Conservation (phyloP, 306 rosid species). For the Sicyos baderoa region DNA sequence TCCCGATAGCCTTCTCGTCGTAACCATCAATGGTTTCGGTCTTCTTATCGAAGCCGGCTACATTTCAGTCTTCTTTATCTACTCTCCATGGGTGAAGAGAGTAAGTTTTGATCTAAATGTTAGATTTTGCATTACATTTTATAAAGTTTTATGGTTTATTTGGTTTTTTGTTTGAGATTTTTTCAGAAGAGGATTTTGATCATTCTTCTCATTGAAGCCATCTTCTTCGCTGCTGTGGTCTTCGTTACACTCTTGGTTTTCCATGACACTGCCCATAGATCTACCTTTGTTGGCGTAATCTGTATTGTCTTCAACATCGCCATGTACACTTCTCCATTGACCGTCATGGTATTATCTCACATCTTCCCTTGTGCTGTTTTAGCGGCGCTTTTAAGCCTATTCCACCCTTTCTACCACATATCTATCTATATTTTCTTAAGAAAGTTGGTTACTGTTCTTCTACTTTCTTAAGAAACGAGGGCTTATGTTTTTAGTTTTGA, state of each 20-base stretch:
- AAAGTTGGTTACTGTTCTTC: too few relatives aligned
- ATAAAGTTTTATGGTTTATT: too few relatives aligned
- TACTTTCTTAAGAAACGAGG: too few relatives aligned
- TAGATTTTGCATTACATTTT: not conserved
- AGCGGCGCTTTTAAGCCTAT: too few relatives aligned
- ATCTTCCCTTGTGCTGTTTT: not conserved
- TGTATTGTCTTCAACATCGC: slow-evolving; percentile 50
- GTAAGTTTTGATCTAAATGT: slow-evolving; percentile 25
- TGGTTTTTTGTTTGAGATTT: not conserved
- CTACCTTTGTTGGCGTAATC: slow-evolving; percentile 38
- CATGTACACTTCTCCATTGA: slow-evolving; percentile 79
- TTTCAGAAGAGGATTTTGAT: slow-evolving; percentile 41
- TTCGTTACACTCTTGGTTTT: slow-evolving; percentile 23
- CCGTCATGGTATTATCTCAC: slow-evolving; percentile 54
- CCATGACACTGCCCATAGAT: slow-evolving; percentile 19
- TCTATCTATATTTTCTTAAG: too few relatives aligned
- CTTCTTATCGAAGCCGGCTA: slow-evolving; percentile 37
- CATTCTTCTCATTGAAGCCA: too few relatives aligned
- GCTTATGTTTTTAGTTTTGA: too few relatives aligned
- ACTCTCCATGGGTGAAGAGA: slow-evolving; percentile 33
- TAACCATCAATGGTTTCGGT: slow-evolving; percentile 59
- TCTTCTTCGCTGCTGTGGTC: slow-evolving; percentile 27
- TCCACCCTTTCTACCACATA: too few relatives aligned
- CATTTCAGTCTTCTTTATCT: slow-evolving; percentile 30
- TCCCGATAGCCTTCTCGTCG: slow-evolving; percentile 44